These are phyloP conservation scores for Zymoseptoria crescenta DNA, from an alignment of 2,329 filamentous ascomycete genomes.

Conservation along the genomic window DNA sequence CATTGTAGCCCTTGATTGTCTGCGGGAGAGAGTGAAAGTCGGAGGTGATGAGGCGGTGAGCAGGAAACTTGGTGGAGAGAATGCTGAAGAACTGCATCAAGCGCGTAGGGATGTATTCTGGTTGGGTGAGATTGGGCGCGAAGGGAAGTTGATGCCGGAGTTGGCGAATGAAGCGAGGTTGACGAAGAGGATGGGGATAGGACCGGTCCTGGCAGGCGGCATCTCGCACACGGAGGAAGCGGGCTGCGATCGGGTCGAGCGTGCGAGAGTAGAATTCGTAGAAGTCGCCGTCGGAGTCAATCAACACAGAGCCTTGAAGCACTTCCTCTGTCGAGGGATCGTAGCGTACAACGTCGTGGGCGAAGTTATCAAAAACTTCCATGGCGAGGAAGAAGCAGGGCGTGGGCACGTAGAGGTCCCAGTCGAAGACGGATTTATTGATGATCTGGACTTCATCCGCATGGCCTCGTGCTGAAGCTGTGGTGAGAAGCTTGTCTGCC, in stretches of 20 bases:
- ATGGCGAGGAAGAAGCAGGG: conserved; percentile 97
- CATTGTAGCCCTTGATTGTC: conserved; percentile 75
- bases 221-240: conserved; percentile 78
- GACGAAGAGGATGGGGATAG: conserved; percentile 55
- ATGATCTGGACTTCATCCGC: conserved; percentile 83
- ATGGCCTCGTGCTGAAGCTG: conserved; percentile 66
- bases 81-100: conserved; percentile 97
- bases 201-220: conserved; percentile 56
- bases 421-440: conserved; percentile 92
- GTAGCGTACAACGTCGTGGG: conserved; percentile 90
- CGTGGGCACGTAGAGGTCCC: conserved; percentile 76
- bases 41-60: conserved; percentile 77
- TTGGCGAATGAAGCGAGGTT: conserved; percentile 48
- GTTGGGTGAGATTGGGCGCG: conserved; percentile 64
- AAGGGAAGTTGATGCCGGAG: conserved; percentile 61
- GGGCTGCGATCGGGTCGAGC: conserved; percentile 72
- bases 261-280: conserved; percentile 83
- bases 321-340: conserved; percentile 72
- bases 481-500: conserved; percentile 58
- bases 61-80: conserved; percentile 78
- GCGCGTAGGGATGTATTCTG: conserved; percentile 90
- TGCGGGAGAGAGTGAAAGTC: conserved; percentile 87
- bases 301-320: conserved; percentile 79
- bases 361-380: conserved; percentile 98
- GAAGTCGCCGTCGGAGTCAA: conserved; percentile 80